phyloP scores from a whole-genome alignment of 1,139 yeast genomes.

The Sugiyamaella novakii region DNA sequence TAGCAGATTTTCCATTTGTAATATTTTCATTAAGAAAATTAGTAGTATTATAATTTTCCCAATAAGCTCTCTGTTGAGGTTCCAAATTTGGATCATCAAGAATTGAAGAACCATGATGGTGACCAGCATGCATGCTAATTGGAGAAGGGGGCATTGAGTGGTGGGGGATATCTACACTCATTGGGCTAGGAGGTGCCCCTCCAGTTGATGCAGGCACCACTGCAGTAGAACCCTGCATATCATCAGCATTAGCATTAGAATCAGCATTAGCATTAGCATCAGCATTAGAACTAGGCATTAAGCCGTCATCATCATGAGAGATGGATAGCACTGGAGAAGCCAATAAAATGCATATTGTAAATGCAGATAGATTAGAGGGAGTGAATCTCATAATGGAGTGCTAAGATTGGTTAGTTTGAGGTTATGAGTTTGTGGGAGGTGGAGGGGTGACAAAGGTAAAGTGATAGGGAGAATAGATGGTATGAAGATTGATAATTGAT shows the following conservation, averaged over 20 bases:
- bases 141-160: slow-evolving; percentile 39
- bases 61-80: slow-evolving; percentile 71
- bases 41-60: slow-evolving; percentile 83
- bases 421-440: too few species aligned
- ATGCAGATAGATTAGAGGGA: background rate
- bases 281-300: too few species aligned
- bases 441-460: too few species aligned
- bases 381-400: background rate
- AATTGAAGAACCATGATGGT: slow-evolving; percentile 73
- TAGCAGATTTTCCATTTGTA: slow-evolving; percentile 50
- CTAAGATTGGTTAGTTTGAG: too few species aligned
- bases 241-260: too few species aligned
- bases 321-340: background rate
- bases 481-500: too few species aligned
- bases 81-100: slow-evolving; percentile 61
- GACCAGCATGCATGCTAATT: slow-evolving; percentile 34
- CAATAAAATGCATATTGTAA: background rate
- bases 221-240: slow-evolving; percentile 10
- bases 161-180: background rate
- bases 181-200: background rate
- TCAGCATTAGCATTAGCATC: too few species aligned
- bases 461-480: too few species aligned
- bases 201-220: slow-evolving; percentile 3
- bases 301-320: slow-evolving; percentile 2
- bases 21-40: slow-evolving; percentile 57